Conservation (phyloP, 2,329 filamentous ascomycete species). For the Zymoseptoria ardabiliae region DNA sequence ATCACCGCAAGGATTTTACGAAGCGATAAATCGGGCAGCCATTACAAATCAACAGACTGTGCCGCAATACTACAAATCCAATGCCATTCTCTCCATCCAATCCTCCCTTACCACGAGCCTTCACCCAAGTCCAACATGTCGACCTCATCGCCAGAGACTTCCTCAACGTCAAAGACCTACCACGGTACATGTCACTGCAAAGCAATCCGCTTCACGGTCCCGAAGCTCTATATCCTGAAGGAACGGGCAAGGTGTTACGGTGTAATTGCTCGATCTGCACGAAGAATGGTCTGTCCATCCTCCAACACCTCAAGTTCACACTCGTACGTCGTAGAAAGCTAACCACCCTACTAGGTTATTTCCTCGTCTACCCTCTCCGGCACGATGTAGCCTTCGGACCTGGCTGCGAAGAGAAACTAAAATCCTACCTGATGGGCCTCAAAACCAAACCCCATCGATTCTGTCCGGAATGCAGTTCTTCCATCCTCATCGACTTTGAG, state of each 20-base stretch:
- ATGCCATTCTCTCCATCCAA: no score
- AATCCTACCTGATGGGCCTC: slow-evolving; percentile 14
- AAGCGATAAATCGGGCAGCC: no score
- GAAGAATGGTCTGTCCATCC: slow-evolving; percentile 13
- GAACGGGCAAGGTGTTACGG: slow-evolving; percentile 8
- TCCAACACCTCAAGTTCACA: no score
- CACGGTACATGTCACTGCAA: slow-evolving; percentile 22
- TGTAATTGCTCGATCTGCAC: slow-evolving; percentile 25
- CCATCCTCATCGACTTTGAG: slow-evolving; percentile 20
- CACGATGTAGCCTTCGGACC: slow-evolving; percentile 16
- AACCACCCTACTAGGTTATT: not conserved
- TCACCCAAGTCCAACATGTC: not conserved
- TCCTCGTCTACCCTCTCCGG: not conserved
- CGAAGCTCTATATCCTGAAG: slow-evolving; percentile 13
- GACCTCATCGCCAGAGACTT: not conserved
- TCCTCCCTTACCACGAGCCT: no score
- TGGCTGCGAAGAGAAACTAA: slow-evolving; percentile 11
- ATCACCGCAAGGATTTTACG: no score
- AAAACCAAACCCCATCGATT: slow-evolving; percentile 20
- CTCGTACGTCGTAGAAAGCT: not conserved
- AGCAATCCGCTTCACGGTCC: slow-evolving; percentile 11
- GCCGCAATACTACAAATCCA: no score
- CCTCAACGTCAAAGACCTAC: slow-evolving; percentile 7
- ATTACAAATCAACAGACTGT: no score
- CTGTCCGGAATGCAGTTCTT: slow-evolving; percentile 20